Percentiles rank a stretch among this genome's conserved stretches.
These are phyloP conservation scores for Rubia yunnanensis DNA, from an alignment of 257 asterid genomes.

Conservation along the genomic window DNA sequence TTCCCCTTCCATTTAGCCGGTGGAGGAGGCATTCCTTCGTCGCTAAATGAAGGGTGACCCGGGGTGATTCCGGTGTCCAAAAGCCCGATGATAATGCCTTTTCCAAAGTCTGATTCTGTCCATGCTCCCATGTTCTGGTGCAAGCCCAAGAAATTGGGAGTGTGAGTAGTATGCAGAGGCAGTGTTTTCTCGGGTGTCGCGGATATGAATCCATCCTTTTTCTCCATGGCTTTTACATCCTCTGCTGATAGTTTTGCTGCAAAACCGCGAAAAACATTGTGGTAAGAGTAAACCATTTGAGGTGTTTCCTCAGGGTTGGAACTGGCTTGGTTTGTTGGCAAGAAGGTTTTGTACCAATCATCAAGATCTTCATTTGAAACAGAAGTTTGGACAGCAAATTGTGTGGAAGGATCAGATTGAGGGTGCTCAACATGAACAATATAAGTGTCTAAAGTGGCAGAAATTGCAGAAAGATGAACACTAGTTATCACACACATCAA, in stretches of 20 bases:
- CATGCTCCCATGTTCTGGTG: constrained; percentile 8
- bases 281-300: constrained; percentile 2
- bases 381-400: not conserved
- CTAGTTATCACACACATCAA: not conserved
- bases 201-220: not conserved
- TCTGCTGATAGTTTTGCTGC: constrained; percentile 3
- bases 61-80: constrained; percentile 8
- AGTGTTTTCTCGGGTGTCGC: not conserved
- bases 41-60: not conserved
- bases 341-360: not conserved
- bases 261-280: constrained; percentile 5
- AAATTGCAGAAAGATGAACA: not conserved
- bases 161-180: not conserved
- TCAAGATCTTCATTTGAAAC: not conserved
- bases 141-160: constrained; percentile 5
- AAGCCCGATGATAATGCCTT: constrained; percentile 5
- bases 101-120: not conserved
- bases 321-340: not conserved
- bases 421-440: constrained; percentile 6
- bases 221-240: constrained; percentile 4
- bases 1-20: constrained; percentile 9
- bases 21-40: not conserved
- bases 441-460: constrained; percentile 1
- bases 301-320: not conserved
- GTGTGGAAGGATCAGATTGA: not conserved